phyloP scores from a whole-genome alignment of 176 grass and related monocot genomes.

The Ensete ventricosum region DNA sequence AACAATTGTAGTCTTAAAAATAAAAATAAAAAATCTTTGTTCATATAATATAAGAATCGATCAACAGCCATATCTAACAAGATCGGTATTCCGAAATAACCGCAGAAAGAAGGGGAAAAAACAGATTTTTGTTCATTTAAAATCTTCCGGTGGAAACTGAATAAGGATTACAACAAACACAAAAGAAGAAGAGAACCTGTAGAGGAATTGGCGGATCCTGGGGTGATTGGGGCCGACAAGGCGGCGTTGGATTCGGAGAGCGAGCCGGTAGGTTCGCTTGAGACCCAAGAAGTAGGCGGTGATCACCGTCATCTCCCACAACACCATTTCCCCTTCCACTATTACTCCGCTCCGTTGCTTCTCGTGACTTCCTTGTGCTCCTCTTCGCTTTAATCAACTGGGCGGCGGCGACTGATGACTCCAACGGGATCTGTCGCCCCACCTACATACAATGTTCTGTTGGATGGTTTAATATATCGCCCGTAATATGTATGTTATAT shows the following conservation, averaged over 20 bases:
- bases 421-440: no score
- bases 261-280: slow-evolving; percentile 65
- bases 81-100: background rate
- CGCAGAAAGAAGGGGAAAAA: no score
- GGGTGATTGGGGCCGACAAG: slow-evolving; percentile 61
- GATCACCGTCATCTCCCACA: slow-evolving; percentile 92
- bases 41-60: background rate
- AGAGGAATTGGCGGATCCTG: slow-evolving; percentile 56
- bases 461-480: no score
- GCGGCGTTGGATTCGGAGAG: slow-evolving; percentile 75
- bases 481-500: background rate
- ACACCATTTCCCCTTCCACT: slow-evolving; percentile 39
- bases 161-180: background rate
- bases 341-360: background rate
- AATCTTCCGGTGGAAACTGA: no score
- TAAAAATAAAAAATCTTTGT: no score
- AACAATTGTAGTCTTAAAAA: no score
- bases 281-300: slow-evolving; percentile 94
- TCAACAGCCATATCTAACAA: background rate
- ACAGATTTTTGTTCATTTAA: no score
- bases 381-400: no score
- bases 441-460: no score
- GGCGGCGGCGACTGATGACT: no score
- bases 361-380: background rate
- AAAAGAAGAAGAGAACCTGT: slow-evolving; percentile 29